These are phyloP conservation scores for Gossypium ekmanianum DNA, from an alignment of 345 rosid genomes.

Conservation along the genomic window DNA sequence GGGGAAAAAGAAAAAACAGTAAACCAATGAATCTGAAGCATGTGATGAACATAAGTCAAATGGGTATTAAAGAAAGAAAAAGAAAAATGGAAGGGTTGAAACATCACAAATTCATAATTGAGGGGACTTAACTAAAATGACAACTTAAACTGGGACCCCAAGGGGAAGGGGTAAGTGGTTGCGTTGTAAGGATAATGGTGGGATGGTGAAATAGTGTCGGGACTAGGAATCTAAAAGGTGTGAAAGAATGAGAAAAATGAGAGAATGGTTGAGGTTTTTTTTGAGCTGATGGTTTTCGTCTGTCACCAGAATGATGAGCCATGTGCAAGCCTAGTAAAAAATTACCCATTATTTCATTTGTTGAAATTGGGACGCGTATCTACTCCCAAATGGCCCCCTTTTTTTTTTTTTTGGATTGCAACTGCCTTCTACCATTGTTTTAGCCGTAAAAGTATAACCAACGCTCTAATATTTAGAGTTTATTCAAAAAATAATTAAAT, in stretches of 20 bases:
- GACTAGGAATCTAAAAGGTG: neutral
- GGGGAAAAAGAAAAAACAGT: neutral
- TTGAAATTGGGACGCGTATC: neutral
- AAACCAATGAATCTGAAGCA: neutral
- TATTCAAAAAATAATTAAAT: too few relatives aligned
- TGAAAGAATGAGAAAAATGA: neutral
- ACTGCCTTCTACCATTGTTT: neutral
- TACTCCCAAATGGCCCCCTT: neutral
- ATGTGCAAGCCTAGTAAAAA: neutral
- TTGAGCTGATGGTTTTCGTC: neutral
- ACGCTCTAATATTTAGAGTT: too few relatives aligned
- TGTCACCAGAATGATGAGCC: neutral
- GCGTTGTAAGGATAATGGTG: neutral
- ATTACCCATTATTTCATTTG: neutral
- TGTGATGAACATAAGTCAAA: slow-evolving; percentile 4
- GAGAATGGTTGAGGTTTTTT: slow-evolving; percentile 1
- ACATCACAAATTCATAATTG: neutral
- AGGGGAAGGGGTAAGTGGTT: neutral
- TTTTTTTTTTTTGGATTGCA: neutral
- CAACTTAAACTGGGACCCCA: neutral
- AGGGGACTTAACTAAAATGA: neutral
- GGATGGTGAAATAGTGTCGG: neutral
- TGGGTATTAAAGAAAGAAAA: neutral
- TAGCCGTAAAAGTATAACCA: too few relatives aligned
- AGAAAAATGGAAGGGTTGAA: neutral